A percentile compares a stretch with the other conserved stretches of the same genome.
Evolutionary conservation across 352 stramenopile species (phyloP).

Genomic region (Lagenidium sp.): DNA sequence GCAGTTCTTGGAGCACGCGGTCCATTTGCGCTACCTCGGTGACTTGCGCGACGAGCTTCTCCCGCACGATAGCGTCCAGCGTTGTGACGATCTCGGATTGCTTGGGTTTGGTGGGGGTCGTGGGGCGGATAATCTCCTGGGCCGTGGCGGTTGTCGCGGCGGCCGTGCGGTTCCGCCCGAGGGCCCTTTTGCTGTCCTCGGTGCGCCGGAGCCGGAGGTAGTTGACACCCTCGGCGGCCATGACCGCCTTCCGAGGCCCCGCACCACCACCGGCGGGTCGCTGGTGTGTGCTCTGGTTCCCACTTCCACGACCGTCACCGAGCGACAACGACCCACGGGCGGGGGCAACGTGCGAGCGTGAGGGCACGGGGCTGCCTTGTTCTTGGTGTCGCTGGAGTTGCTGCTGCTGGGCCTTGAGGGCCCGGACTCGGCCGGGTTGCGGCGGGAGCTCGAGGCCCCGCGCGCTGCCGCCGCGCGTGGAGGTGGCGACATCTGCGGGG

Average conservation of each 20-base stretch:
- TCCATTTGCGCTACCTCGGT: conserved; percentile 5
- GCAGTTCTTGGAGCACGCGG: conserved; percentile 1
- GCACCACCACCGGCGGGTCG: too few relatives aligned
- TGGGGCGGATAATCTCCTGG: too few relatives aligned
- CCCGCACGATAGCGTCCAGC: too few relatives aligned
- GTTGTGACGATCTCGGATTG: neutral
- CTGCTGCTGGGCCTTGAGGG: conserved; percentile 5
- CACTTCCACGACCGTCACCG: conserved; percentile 1
- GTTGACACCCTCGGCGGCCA: conserved; percentile 43
- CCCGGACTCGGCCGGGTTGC: conserved; percentile 4
- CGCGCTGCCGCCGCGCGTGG: too few relatives aligned
- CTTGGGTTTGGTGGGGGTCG: too few relatives aligned
- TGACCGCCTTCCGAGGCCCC: too few relatives aligned
- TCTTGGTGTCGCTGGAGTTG: conserved; percentile 4
- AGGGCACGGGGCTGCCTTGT: conserved; percentile 1
- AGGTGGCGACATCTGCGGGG: too few relatives aligned
- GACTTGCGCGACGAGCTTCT: too few relatives aligned
- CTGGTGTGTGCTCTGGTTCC: conserved; percentile 2
- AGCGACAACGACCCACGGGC: too few relatives aligned
- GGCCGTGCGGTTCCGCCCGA: conserved; percentile 27
- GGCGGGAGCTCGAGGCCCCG: conserved; percentile 3
- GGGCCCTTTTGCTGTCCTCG: conserved; percentile 34
- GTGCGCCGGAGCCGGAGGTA: conserved; percentile 59
- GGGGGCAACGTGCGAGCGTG: too few relatives aligned
- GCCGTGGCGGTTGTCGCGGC: too few relatives aligned